Conservation (phyloP, 169 alveolate species). For the Eimeria zaria region DNA sequence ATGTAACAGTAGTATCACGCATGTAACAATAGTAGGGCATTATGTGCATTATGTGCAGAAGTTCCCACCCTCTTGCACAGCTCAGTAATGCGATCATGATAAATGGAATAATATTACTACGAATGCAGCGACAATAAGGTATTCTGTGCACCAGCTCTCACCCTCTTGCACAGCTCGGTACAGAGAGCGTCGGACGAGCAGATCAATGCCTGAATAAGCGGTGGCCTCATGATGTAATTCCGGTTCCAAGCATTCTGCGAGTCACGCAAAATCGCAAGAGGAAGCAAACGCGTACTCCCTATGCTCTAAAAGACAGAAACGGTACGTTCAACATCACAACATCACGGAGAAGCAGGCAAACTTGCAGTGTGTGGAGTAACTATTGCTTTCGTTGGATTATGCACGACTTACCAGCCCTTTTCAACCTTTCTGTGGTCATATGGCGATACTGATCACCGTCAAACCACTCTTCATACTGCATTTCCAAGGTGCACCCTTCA, state of each 20-base stretch:
- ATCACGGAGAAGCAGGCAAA: neutral
- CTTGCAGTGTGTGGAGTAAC: neutral
- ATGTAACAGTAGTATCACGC: no score
- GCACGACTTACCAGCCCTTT: slow-evolving; percentile 46
- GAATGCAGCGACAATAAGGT: no score
- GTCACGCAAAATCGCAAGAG: neutral
- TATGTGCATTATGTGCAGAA: no score
- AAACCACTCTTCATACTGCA: slow-evolving; percentile 69
- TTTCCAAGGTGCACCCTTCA: slow-evolving; percentile 71
- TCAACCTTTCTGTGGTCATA: slow-evolving; percentile 68
- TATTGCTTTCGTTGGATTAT: neutral
- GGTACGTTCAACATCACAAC: neutral
- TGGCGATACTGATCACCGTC: slow-evolving; percentile 48
- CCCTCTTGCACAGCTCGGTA: slow-evolving; percentile 79
- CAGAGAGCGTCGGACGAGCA: slow-evolving; percentile 71
- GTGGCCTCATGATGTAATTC: slow-evolving; percentile 64
- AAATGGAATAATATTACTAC: no score
- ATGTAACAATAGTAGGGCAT: no score
- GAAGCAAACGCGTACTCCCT: neutral
- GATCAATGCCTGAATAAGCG: slow-evolving; percentile 77
- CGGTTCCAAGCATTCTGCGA: slow-evolving; percentile 80
- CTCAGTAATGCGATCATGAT: no score
- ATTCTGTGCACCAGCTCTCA: neutral
- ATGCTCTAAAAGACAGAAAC: neutral
- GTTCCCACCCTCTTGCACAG: no score